These are phyloP conservation scores for Dipteronia sinensis DNA, from an alignment of 345 rosid species.

Conservation along the genomic window DNA sequence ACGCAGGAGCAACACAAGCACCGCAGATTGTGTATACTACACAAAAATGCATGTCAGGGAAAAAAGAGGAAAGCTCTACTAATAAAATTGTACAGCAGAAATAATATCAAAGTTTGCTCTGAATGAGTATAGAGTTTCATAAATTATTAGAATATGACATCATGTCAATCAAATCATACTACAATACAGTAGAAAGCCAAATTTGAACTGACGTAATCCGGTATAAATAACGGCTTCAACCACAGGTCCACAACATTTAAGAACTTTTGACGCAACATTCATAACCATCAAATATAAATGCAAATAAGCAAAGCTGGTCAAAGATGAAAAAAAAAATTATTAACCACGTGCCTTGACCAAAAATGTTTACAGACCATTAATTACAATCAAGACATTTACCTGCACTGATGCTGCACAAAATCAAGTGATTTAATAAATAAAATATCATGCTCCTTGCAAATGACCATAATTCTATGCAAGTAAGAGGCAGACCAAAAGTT, in stretches of 20 bases:
- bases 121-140: background rate
- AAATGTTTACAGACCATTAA: background rate
- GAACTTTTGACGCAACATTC: background rate
- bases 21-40: conserved; percentile 75
- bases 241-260: background rate
- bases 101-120: background rate
- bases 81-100: background rate
- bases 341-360: background rate
- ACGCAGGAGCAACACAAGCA: conserved; percentile 71
- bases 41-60: conserved; percentile 25
- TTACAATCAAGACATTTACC: background rate
- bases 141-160: background rate
- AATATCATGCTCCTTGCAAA: background rate
- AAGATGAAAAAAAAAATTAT: background rate
- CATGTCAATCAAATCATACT: background rate
- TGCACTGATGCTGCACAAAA: background rate
- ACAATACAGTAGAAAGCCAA: background rate
- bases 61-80: conserved; percentile 3
- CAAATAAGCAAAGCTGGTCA: background rate
- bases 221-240: background rate
- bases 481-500: background rate
- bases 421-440: background rate
- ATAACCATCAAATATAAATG: background rate
- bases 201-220: background rate
- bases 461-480: background rate